Conservation (phyloP, 352 stramenopile species). For the Phytophthora lateralis region DNA sequence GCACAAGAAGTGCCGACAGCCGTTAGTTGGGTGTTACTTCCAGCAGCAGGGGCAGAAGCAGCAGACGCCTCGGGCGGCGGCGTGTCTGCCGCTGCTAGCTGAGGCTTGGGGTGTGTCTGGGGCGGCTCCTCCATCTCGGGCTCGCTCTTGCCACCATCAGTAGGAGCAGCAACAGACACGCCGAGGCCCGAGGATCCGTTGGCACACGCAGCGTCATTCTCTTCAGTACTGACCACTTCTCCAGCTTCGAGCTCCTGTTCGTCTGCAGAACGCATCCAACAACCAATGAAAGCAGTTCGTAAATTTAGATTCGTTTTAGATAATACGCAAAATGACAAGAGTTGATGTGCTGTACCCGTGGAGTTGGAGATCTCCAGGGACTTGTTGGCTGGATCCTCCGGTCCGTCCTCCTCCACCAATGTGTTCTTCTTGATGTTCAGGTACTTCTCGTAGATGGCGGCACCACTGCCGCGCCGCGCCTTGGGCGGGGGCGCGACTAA, state of each 20-base stretch:
- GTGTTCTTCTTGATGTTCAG: constrained; percentile 55
- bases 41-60: constrained; percentile 21
- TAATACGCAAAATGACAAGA: constrained; percentile 1
- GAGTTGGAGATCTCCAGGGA: constrained; percentile 59
- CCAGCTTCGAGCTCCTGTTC: constrained; percentile 59
- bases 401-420: constrained; percentile 8
- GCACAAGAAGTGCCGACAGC: constrained; percentile 40
- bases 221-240: constrained; percentile 61
- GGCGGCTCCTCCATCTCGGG: constrained; percentile 17
- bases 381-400: background rate
- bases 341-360: constrained; percentile 41
- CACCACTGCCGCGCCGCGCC: constrained; percentile 23
- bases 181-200: constrained; percentile 25
- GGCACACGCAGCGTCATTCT: constrained; percentile 34
- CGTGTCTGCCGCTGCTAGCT: constrained; percentile 21
- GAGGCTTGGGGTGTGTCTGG: constrained; percentile 18
- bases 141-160: constrained; percentile 22
- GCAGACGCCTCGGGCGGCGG: constrained; percentile 23
- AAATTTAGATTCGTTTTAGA: background rate
- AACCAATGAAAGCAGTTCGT: constrained; percentile 6
- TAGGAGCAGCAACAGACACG: constrained; percentile 31
- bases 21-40: constrained; percentile 40
- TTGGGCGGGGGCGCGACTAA: constrained; percentile 19
- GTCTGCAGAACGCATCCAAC: constrained; percentile 29
- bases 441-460: constrained; percentile 52